These are phyloP conservation scores for Handroanthus guayacan DNA, from an alignment of 257 asterid genomes.

Conservation along the genomic window DNA sequence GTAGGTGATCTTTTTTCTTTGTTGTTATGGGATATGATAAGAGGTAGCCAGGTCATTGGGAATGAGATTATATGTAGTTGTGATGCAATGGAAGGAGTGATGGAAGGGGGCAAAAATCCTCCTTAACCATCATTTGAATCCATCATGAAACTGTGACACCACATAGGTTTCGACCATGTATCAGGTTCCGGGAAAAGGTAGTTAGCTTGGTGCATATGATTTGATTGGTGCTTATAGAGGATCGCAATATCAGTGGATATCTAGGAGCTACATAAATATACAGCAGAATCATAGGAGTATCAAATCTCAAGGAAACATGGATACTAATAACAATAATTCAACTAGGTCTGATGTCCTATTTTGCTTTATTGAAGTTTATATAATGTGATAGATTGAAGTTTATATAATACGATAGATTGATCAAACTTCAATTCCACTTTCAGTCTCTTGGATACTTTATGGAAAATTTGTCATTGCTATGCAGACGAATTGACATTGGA, in stretches of 20 bases:
- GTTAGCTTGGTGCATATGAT: not conserved
- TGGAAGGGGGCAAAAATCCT: not conserved
- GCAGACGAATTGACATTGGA: not conserved
- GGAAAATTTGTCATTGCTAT: slow-evolving; percentile 11
- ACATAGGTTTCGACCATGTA: not conserved
- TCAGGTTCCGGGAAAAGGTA: not conserved
- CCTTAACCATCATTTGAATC: not conserved
- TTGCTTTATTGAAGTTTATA: not conserved
- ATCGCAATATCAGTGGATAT: not conserved
- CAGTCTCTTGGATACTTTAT: not conserved
- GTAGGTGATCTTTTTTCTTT: not conserved
- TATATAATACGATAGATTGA: not conserved
- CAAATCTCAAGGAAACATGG: not conserved
- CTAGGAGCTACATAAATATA: not conserved
- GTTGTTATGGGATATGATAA: not conserved
- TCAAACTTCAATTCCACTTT: not conserved
- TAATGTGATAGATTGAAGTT: not conserved
- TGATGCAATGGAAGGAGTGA: slow-evolving; percentile 19
- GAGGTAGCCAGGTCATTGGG: slow-evolving; percentile 3
- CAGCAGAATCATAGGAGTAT: not conserved
- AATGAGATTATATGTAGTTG: slow-evolving; percentile 14
- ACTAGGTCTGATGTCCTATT: not conserved
- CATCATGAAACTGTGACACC: not conserved
- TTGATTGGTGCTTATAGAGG: not conserved
- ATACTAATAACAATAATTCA: not conserved